Evolutionary conservation across 139 green algal species (phyloP), one percentile per base, ranked within the genome.

Genomic region (Chlamydomonas incerta): DNA sequence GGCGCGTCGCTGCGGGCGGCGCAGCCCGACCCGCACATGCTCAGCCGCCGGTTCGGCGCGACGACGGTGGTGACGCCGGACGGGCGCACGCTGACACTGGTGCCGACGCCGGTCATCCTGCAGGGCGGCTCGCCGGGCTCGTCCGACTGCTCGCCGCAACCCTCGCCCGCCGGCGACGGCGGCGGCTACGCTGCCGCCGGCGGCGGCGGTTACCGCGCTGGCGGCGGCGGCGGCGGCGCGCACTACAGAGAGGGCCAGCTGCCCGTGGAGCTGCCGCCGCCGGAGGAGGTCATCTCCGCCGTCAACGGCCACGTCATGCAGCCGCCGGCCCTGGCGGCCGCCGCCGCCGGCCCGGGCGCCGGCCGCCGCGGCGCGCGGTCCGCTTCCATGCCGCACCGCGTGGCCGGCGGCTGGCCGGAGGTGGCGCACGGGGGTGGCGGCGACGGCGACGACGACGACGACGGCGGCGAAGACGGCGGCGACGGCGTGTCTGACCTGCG

Each of bases 201-300:
- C 24, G 33, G 65, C 60, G 41, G 41, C 41, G 41, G 41, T 50
- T 50, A 50, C 8, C 6, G 41, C 41, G 8, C 37, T 31, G 60
- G 28, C 60, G 60, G 60, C 60, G 63, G n/a, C 63, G 63, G 26
- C 26, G 62, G 13, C 62, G 26, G 62, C 5, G 37, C 2, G 35
- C 3, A 31, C 58, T 34, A 31, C 58, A 35, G 63, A 17, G 41
- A 34, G 14, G 23, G 11, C 37, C 34, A 41, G 29, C 62, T 50
- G 41, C 41, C 14, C 8, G 26, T 85, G 9, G 79, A 85, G 79
- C 63, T 85, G n/a, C 65, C 79, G 47, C 31, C 63, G 63, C 65
- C 79, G 33, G 79, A 85, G 33, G 79, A 85, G 31, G 0, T 75
- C 4, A 37, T 85, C 0, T 34, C 79, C 1, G 65, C 79, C 2